A percentile compares a stretch with the other conserved stretches of the same genome.
Evolutionary conservation across 2,329 filamentous ascomycete genomes (phyloP).

Genomic region (Curvularia lunata): DNA sequence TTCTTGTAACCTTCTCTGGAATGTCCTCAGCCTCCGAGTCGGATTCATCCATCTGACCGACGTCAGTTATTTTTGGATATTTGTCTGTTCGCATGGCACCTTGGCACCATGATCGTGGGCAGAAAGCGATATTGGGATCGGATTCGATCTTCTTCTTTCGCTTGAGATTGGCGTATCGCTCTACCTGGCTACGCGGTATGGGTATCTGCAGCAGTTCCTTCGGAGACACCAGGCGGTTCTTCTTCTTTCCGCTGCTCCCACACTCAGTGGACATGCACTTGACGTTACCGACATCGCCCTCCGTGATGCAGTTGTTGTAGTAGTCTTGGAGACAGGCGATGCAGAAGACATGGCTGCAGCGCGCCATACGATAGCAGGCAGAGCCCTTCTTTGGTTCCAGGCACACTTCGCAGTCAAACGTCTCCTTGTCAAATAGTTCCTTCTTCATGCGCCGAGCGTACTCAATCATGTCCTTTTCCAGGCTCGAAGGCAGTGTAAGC

Average conservation of each 20-base stretch:
- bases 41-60: slow-evolving; percentile 49
- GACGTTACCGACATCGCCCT: slow-evolving; percentile 80
- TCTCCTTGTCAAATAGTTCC: slow-evolving; percentile 79
- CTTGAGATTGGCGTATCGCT: slow-evolving; percentile 87
- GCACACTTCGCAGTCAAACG: slow-evolving; percentile 87
- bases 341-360: slow-evolving; percentile 93
- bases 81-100: slow-evolving; percentile 72
- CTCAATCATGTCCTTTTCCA: slow-evolving; percentile 75
- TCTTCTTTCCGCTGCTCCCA: slow-evolving; percentile 35
- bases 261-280: slow-evolving; percentile 83
- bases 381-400: slow-evolving; percentile 89
- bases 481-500: slow-evolving; percentile 55
- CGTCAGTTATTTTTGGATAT: slow-evolving; percentile 55
- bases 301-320: slow-evolving; percentile 84
- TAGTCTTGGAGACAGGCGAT: slow-evolving; percentile 85
- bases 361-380: slow-evolving; percentile 79
- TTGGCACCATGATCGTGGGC: slow-evolving; percentile 90
- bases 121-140: slow-evolving; percentile 91
- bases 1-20: slow-evolving; percentile 10
- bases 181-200: slow-evolving; percentile 68
- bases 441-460: slow-evolving; percentile 78
- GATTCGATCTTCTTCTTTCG: slow-evolving; percentile 92
- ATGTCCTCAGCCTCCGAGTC: slow-evolving; percentile 48
- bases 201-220: slow-evolving; percentile 72
- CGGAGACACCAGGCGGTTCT: slow-evolving; percentile 74